These are phyloP conservation scores for Globisporangium viniferum DNA, from an alignment of 352 stramenopile species.

Conservation along the genomic window DNA sequence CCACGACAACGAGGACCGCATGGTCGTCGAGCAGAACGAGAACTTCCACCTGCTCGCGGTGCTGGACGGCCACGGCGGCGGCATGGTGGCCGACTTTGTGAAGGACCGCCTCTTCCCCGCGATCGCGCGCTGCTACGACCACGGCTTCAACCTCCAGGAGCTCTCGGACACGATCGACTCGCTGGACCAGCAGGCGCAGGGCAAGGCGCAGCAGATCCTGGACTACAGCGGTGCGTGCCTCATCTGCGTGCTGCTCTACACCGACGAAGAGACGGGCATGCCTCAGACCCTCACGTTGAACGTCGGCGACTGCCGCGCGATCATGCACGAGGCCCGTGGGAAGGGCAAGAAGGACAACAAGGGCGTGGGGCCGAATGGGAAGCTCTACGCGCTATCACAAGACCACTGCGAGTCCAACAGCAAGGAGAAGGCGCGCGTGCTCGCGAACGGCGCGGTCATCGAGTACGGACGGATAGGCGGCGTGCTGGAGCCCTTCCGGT, in stretches of 20 bases:
- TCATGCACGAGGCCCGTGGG: slow-evolving; percentile 34
- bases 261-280: slow-evolving; percentile 28
- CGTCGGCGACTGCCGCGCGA: slow-evolving; percentile 67
- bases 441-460: slow-evolving; percentile 62
- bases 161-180: slow-evolving; percentile 41
- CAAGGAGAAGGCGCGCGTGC: slow-evolving; percentile 56
- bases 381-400: slow-evolving; percentile 34
- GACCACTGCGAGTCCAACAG: slow-evolving; percentile 74
- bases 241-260: slow-evolving; percentile 50
- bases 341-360: slow-evolving; percentile 22
- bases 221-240: slow-evolving; percentile 73
- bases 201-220: slow-evolving; percentile 27
- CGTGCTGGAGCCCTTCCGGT: slow-evolving; percentile 77
- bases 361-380: slow-evolving; percentile 9
- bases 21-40: slow-evolving; percentile 44
- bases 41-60: slow-evolving; percentile 66
- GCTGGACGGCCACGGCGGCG: slow-evolving; percentile 73
- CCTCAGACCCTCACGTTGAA: slow-evolving; percentile 64
- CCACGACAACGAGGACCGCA: slow-evolving; percentile 69
- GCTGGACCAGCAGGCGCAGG: slow-evolving; percentile 46
- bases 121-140: slow-evolving; percentile 41
- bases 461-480: slow-evolving; percentile 71
- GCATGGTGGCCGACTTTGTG: slow-evolving; percentile 54
- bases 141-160: slow-evolving; percentile 28
- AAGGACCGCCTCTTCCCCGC: slow-evolving; percentile 41